Evolutionary conservation across 2,329 filamentous ascomycete species (phyloP).

Genomic region (Venturia pyrina): DNA sequence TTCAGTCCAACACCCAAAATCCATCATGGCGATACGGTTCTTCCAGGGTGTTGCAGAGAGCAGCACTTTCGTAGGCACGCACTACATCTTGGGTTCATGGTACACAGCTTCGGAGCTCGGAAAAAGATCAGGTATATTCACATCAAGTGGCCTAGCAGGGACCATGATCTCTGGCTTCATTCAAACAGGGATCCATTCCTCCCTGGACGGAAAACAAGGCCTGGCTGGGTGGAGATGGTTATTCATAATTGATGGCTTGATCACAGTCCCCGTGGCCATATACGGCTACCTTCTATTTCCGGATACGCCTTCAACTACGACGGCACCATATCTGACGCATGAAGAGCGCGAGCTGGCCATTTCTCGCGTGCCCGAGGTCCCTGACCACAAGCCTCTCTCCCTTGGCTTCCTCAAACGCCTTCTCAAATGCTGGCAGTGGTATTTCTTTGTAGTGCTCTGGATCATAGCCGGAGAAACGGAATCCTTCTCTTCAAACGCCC

Average conservation of each 20-base stretch:
- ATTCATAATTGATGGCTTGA: constrained; percentile 39
- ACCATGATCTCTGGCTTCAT: constrained; percentile 55
- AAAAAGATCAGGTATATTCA: constrained; percentile 53
- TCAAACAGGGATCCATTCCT: constrained; percentile 41
- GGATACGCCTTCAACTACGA: constrained; percentile 33
- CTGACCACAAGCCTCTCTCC: constrained; percentile 36
- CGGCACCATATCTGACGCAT: constrained; percentile 32
- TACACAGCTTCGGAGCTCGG: constrained; percentile 52
- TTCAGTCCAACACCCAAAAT: neutral
- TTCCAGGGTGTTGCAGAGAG: constrained; percentile 4
- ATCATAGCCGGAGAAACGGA: constrained; percentile 63
- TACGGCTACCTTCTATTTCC: constrained; percentile 43
- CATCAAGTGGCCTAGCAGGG: constrained; percentile 48
- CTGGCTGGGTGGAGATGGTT: constrained; percentile 46
- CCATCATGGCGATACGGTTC: constrained; percentile 4
- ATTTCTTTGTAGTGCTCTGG: constrained; percentile 57
- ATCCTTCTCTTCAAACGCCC: constrained; percentile 55
- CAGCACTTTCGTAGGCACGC: constrained; percentile 47
- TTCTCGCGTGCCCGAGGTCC: constrained; percentile 33
- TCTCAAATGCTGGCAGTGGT: constrained; percentile 53
- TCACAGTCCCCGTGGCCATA: constrained; percentile 46
- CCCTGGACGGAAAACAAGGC: constrained; percentile 37
- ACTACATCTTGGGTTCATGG: constrained; percentile 53
- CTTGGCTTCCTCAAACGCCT: constrained; percentile 44
- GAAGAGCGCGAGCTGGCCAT: constrained; percentile 34